Percentiles rank a stretch among this genome's conserved stretches.
These are phyloP conservation scores for Pholiota microspora DNA, from an alignment of 768 basidiomycete genomes.

Conservation along the genomic window DNA sequence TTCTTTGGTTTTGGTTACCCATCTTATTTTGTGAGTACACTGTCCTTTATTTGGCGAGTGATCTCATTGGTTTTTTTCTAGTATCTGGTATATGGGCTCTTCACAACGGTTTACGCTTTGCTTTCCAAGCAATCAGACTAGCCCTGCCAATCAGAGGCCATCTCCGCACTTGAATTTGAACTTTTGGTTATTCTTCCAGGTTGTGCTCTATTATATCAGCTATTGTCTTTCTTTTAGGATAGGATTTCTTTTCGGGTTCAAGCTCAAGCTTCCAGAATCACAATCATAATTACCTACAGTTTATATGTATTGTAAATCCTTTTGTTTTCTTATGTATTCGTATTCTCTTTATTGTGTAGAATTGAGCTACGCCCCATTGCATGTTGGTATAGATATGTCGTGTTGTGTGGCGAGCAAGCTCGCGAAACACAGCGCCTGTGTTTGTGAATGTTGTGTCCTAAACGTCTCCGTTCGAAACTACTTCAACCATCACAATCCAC, in stretches of 20 bases:
- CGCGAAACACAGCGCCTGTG: neutral
- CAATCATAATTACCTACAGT: slow-evolving; percentile 4
- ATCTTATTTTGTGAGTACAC: slow-evolving; percentile 68
- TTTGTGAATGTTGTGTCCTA: neutral
- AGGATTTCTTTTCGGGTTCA: slow-evolving; percentile 9
- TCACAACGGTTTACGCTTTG: slow-evolving; percentile 52
- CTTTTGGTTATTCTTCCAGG: slow-evolving; percentile 10
- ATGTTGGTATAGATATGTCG: neutral
- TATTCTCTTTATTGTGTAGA: neutral
- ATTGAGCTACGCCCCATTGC: neutral
- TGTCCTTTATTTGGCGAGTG: neutral
- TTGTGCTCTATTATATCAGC: slow-evolving; percentile 10
- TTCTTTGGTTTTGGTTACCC: slow-evolving; percentile 83
- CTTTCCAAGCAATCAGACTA: slow-evolving; percentile 46
- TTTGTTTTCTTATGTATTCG: neutral
- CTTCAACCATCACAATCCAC: slow-evolving; percentile 1
- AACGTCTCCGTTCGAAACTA: neutral
- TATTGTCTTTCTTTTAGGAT: slow-evolving; percentile 5
- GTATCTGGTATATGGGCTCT: slow-evolving; percentile 65
- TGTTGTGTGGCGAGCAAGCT: neutral
- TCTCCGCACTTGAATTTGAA: slow-evolving; percentile 32
- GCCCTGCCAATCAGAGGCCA: slow-evolving; percentile 44
- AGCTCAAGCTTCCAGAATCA: no score
- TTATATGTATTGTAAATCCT: slow-evolving; percentile 6
- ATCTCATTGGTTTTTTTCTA: slow-evolving; percentile 18